These are phyloP conservation scores for Paramecium primaurelia DNA, from an alignment of 73 alveolate genomes.

Conservation along the genomic window DNA sequence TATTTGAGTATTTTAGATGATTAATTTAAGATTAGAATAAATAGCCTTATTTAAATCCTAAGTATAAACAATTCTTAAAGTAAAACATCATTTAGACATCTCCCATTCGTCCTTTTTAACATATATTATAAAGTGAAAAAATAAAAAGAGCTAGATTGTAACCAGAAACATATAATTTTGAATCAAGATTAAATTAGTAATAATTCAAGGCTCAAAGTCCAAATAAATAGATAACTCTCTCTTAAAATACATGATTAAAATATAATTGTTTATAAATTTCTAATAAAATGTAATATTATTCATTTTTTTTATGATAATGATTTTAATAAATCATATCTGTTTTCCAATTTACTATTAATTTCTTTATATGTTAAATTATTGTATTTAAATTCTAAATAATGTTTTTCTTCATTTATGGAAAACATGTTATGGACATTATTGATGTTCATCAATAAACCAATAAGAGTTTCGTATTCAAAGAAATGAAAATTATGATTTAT, in stretches of 20 bases:
- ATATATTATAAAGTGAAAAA: neutral
- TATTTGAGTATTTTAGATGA: neutral
- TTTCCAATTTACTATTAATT: neutral
- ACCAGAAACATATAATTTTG: neutral
- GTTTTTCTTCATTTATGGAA: neutral
- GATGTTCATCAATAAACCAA: neutral
- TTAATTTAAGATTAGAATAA: neutral
- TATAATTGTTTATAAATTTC: neutral
- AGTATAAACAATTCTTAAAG: slow-evolving; percentile 8
- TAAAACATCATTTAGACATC: neutral
- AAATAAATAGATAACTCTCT: neutral
- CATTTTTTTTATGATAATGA: neutral
- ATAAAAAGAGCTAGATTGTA: neutral
- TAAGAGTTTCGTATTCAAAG: neutral
- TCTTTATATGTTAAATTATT: neutral
- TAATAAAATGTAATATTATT: neutral
- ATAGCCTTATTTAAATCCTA: slow-evolving; percentile 5
- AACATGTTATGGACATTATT: neutral
- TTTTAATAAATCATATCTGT: neutral
- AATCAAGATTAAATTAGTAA: neutral
- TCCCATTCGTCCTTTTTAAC: neutral
- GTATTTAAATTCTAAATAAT: neutral
- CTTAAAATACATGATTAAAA: neutral
- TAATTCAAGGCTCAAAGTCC: neutral
- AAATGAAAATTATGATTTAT: neutral